Conservation (phyloP, 148 eudicot species). For the Vaccinium vitisidaea region DNA sequence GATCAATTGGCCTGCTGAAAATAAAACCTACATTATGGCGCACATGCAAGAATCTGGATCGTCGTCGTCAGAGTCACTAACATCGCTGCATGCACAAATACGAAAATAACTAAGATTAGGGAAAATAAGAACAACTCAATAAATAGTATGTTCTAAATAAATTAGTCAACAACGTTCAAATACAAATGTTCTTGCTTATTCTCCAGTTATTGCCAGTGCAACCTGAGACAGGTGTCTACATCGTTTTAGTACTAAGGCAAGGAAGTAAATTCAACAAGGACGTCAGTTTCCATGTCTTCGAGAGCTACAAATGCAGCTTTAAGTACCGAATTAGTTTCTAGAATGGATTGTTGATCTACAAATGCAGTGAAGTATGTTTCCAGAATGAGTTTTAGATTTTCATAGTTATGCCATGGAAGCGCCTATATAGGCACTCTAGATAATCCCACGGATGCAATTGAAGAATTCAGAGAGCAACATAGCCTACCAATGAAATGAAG, state of each 20-base stretch:
- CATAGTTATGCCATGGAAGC: neutral
- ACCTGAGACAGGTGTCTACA: neutral
- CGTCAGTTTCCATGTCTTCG: neutral
- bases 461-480: too few relatives aligned
- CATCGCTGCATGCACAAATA: constrained; percentile 37
- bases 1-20: neutral
- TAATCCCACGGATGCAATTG: too few relatives aligned
- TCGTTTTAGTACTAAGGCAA: neutral
- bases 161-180: neutral
- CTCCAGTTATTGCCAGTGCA: neutral
- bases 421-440: neutral
- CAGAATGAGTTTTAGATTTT: neutral
- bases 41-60: constrained; percentile 47
- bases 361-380: neutral
- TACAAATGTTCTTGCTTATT: neutral
- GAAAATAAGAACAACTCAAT: neutral
- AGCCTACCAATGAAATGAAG: too few relatives aligned
- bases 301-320: neutral
- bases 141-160: neutral
- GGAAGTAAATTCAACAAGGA: neutral
- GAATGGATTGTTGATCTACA: neutral
- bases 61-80: constrained; percentile 49
- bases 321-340: neutral
- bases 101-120: neutral
- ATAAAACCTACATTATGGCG: constrained; percentile 37